These are phyloP conservation scores for Berkeleyomyces rouxiae DNA, from an alignment of 2,329 filamentous ascomycete species.

Conservation along the genomic window DNA sequence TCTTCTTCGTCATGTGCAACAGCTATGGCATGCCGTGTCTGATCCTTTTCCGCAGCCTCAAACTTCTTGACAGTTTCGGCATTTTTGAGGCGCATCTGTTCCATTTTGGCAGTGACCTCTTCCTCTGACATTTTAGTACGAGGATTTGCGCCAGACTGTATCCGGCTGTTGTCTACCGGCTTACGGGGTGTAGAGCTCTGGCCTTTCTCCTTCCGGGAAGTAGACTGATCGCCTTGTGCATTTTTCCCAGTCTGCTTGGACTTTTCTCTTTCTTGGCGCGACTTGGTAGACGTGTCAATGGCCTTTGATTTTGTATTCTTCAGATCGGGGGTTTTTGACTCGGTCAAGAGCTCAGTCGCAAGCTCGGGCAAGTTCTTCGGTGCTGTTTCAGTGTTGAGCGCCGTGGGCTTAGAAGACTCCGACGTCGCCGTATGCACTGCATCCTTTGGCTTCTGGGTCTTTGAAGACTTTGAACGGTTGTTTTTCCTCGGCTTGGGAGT, in stretches of 20 bases:
- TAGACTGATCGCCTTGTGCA: neutral
- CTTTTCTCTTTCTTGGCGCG: neutral
- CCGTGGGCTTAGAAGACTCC: neutral
- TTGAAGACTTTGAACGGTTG: conserved; percentile 6
- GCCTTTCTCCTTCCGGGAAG: neutral
- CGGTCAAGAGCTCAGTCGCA: neutral
- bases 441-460: neutral
- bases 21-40: conserved; percentile 37
- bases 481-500: conserved; percentile 9
- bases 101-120: conserved; percentile 43
- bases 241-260: neutral
- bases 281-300: neutral
- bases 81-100: conserved; percentile 40
- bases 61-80: conserved; percentile 43
- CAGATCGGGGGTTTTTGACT: neutral
- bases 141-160: conserved; percentile 40
- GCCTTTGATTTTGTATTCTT: neutral
- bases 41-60: conserved; percentile 40
- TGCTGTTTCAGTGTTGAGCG: neutral
- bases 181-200: conserved; percentile 12
- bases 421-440: conserved; percentile 8
- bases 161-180: conserved; percentile 24
- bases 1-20: conserved; percentile 40
- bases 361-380: neutral
- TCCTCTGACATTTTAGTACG: conserved; percentile 42